Evolutionary conservation across 257 asterid genomes (phyloP), one percentile per base, ranked within the genome.

Genomic region (Capsicum chinense): DNA sequence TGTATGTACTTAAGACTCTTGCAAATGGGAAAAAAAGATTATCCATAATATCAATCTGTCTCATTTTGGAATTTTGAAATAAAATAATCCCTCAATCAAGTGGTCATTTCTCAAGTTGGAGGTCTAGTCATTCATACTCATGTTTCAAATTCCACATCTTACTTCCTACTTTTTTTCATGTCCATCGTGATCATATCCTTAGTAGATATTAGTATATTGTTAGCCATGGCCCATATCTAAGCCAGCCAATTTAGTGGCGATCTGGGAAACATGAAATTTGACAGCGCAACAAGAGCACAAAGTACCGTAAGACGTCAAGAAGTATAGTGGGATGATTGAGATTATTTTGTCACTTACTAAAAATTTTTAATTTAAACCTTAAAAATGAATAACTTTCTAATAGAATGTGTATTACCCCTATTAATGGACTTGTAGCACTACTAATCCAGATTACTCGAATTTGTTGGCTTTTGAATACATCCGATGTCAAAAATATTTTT

Each of bases 91-190:
- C 47, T 76, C 4, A 1, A 76, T 52, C 48, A 44, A 52, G 56
- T 59, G 82, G 79, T 79, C 71, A 39, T 82, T 52, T 87, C 56
- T 84, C 83, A 87, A 82, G 74, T 85, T 83, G 85, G 56, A 81
- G 50, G 83, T 91, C 91, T 90, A 89, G 88, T 91, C 92, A 89
- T 52, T 52, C 81, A 76, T 52, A 76, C 48, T 52, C 63, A 13
- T 14, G 48, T 76, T 76, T 76, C 63, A 12, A 52, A 52, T 13
- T 76, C 81, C 63, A 76, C 5, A 52, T 21, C 60, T 50, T 10
- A 3, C 59, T 47, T 74, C 52, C 81, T 52, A 26, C 26, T 3
- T 12, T 76, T n/a, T 7, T 39, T 52, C 15, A 26, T 76, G 47
- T 76, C 42, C 57, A 50, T 33, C 37, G 68, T 66, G 56, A 83